Base-by-base conservation (phyloP, 148 eudicot species). In the Rheum nobile region DNA sequence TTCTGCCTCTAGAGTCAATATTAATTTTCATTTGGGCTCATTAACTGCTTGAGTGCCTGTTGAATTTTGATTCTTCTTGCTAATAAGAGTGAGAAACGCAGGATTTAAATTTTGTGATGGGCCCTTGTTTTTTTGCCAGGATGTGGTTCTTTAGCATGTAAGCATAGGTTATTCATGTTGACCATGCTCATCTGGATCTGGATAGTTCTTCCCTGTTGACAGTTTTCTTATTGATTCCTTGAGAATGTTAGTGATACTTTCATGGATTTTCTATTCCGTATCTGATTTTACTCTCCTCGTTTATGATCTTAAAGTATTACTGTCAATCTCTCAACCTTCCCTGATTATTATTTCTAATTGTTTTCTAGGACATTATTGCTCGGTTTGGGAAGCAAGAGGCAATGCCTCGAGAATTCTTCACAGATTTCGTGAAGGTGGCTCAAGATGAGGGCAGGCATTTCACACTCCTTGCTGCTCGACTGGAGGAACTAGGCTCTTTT, bases 361-460 rank as follows among this genome's bases (percentile, higher is more conserved):
- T 57, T 65, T 21, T 70, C 14, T 61, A 95, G 98, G 98, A 95
- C 84, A 95, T 95, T 75, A 95, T 95, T 76, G 97, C 93, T 77
- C 96, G 98, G 55, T 95, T 95, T 75, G 98, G 97, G 39, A 80
- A 85, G 82, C 91, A 88, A 85, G 89, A 87, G 83, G 77, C 75
- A 32, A 89, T 94, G 98, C 98, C 98, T 8, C 81, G 82, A 52
- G 93, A 94, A 59, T 94, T 94, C 80, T 91, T 94, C 85, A 91
- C 91, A 2, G 96, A 95, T 81, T 95, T 95, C 78, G 98, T 91
- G 39, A 94, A 84, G 84, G 96, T 94, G 76, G 98, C 98, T 24
- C 98, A 91, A 82, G 98, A 94, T 82, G 98, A 94, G 82, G 98
- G 98, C 43, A 84, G 97, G 19, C 98, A 95, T 79, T 95, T 91